Evolutionary conservation across 805 yeast genomes (phyloP), one percentile per base, ranked within the genome.

Genomic region (Wickerhamiella musiphila): DNA sequence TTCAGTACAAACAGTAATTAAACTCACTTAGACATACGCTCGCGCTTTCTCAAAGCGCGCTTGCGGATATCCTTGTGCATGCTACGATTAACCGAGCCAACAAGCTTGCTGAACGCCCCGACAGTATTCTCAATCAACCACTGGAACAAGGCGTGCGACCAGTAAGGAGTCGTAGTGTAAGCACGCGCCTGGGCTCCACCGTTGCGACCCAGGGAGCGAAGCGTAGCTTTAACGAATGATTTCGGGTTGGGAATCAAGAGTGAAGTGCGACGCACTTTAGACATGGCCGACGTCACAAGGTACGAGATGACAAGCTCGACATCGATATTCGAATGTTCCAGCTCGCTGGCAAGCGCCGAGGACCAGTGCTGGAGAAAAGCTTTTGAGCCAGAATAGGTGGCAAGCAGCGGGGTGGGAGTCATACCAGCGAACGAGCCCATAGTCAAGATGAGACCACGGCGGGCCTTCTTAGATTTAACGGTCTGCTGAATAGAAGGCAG

Each of bases 371-470:
- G 95, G 51, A 90, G 65, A 55, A 90, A 90, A 5, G 93, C 82
- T 61, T 90, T 90, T 29, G 95, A 82, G 16, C 98, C 98, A 13
- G 95, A 78, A 60, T 90, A 90, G 8, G 84, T 78, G 13, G 96
- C 93, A 45, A 90, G 66, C 44, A 72, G 65, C 15, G 98, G 96
- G 9, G 94, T 75, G 35, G 98, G 96, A 29, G 81, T 63, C 44
- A 84, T 65, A 3, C 96, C 98, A 33, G 94, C 93, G 51, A 90
- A 86, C 4, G 96, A 86, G 28, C 96, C 95, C 94, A 90, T 81
- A 19, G 90, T 83, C 45, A 90, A 62, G 37, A 90, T 69, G 47
- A 90, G 66, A 24, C 93, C 94, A 25, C 45, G 41, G 27, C 49
- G 42, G 4, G 46, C 35, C 16, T 49, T 44, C 23, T 58, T 47